Base-by-base conservation (phyloP, 202 grass and related monocot genomes). In the Schoenoplectus triqueter region DNA sequence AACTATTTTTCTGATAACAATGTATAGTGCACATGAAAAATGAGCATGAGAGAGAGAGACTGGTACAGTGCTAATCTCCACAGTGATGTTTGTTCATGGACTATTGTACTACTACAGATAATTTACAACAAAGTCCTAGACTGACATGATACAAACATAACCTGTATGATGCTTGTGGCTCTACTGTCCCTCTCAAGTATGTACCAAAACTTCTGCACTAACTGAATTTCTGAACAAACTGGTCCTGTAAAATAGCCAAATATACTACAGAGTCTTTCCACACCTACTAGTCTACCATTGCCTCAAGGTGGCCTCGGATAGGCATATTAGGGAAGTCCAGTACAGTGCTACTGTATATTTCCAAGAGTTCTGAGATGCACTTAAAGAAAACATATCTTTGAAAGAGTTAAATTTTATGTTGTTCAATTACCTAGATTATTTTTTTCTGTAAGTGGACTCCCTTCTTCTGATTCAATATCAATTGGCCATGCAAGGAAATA, bases 381-480 rank as follows among this genome's bases (percentile, higher is more conserved):
- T 10, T 19, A 48, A 72, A 49, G 68, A 70, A 70, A 70, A 47
- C 6, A 46, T 18, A 7, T 18, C 1, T 52, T 31, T 2, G 8
- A 5, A 52, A 51, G 52, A 55, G 6, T 3, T 21, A 78, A 78
- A 59, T 64, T 52, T 15, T 10, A 41, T 14, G 79, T 66, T 66
- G 4, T 47, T 50, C 22, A 22, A 69, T 69, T 83, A 83, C 80
- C 80, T 68, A 56, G 55, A 1, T 56, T 67, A 69, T 87, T 87
- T 69, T 3, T 42, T 67, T 64, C 21, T 69, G 52, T 80, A 60
- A 87, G 66, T 5, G 73, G 85, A 21, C 15, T 61, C 73, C 39
- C 63, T 66, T 76, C 73, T 1, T 45, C 69, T 7, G 67, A 51
- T 17, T 82, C 57, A 3, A 78, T 41, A 62, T 83, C 79, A 2